Evolutionary conservation across 108 stramenopile genomes (phyloP).

Genomic region (Hondaea fermentalgiana): DNA sequence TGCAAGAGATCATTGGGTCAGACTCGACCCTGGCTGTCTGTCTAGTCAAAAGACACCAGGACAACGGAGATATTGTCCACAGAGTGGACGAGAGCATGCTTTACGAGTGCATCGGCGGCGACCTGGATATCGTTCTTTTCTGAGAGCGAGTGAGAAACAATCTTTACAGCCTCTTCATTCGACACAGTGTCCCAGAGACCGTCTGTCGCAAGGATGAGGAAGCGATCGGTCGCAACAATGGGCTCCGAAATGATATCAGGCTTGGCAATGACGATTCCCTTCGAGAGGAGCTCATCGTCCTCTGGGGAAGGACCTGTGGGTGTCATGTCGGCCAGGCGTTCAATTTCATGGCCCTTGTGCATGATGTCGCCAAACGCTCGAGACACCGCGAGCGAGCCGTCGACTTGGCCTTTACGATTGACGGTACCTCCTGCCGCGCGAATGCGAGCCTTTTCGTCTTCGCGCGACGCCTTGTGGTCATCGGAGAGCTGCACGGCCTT

Average conservation of each 20-base stretch:
- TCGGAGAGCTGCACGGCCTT: conserved; percentile 49
- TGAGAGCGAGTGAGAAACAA: conserved; percentile 68
- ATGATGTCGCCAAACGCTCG: conserved; percentile 80
- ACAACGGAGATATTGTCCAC: conserved; percentile 46
- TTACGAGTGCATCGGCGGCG: conserved; percentile 31
- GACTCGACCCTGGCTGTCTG: too few relatives aligned
- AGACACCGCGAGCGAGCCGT: conserved; percentile 86
- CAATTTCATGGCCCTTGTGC: conserved; percentile 70
- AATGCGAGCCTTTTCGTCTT: conserved; percentile 63
- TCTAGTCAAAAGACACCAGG: conserved; percentile 17
- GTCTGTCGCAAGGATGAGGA: conserved; percentile 81
- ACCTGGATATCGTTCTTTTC: conserved; percentile 60
- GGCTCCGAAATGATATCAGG: conserved; percentile 72
- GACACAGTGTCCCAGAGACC: conserved; percentile 88
- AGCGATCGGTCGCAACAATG: conserved; percentile 63
- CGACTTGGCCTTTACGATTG: conserved; percentile 64
- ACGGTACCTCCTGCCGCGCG: conserved; percentile 63
- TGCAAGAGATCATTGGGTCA: too few relatives aligned
- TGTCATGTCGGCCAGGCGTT: conserved; percentile 57
- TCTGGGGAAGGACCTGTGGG: neutral
- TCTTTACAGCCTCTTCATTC: conserved; percentile 63
- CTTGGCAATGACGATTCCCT: conserved; percentile 27
- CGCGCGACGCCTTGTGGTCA: conserved; percentile 86
- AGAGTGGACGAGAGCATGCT: conserved; percentile 30
- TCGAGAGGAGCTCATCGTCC: neutral